phyloP scores from a whole-genome alignment of 2,329 filamentous ascomycete genomes.

The Epichloe sylvatica region DNA sequence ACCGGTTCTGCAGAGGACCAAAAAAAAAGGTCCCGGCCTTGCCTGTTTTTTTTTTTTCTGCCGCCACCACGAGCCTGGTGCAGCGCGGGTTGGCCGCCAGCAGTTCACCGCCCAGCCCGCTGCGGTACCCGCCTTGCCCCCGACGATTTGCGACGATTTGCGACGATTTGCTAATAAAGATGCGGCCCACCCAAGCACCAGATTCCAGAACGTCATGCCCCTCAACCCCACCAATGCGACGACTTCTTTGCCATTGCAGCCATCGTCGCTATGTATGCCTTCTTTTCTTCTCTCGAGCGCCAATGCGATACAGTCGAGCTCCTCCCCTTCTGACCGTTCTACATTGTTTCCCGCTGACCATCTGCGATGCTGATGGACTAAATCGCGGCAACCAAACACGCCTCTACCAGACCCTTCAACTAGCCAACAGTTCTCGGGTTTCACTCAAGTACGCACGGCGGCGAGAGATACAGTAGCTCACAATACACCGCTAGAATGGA shows the following conservation, averaged over 20 bases:
- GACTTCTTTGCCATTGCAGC: background rate
- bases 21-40: slow-evolving; percentile 16
- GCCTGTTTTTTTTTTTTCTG: slow-evolving; percentile 17
- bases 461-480: too few species aligned
- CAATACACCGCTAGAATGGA: slow-evolving; percentile 31
- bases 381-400: background rate
- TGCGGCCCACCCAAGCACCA: background rate
- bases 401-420: too few species aligned
- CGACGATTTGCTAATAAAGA: background rate
- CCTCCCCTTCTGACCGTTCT: background rate
- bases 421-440: too few species aligned
- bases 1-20: background rate
- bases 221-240: slow-evolving; percentile 15
- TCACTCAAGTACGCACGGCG: too few species aligned
- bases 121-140: too few species aligned
- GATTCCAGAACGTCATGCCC: slow-evolving; percentile 10
- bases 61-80: slow-evolving; percentile 4
- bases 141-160: background rate
- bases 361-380: background rate
- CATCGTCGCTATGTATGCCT: slow-evolving; percentile 1
- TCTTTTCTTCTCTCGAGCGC: background rate
- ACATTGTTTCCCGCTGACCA: background rate
- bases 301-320: background rate
- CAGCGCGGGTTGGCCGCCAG: background rate
- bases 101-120: background rate